These are phyloP conservation scores for Corchorus olitorius DNA, from an alignment of 345 rosid genomes.

Conservation along the genomic window DNA sequence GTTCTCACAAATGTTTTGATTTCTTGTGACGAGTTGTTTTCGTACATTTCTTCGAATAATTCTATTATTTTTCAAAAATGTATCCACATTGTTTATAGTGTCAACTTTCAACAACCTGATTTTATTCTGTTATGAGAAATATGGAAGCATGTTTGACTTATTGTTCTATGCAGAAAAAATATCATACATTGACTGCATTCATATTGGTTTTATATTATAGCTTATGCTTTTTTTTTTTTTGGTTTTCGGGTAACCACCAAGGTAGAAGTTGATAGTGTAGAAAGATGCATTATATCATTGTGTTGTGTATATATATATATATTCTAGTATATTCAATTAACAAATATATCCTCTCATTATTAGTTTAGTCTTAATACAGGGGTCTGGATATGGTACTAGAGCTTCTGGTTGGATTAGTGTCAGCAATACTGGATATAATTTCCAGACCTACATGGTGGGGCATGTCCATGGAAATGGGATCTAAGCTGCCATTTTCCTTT, in stretches of 20 bases:
- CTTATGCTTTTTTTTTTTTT: not conserved
- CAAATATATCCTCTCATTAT: conserved; percentile 11
- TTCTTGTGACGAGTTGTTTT: not conserved
- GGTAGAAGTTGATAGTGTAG: not conserved
- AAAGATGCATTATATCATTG: not conserved
- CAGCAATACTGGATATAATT: conserved; percentile 48
- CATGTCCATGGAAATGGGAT: conserved; percentile 54
- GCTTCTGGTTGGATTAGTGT: conserved; percentile 52
- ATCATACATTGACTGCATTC: not conserved
- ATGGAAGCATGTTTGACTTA: not conserved
- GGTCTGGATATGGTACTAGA: conserved; percentile 63
- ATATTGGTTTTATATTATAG: conserved; percentile 9
- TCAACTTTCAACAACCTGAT: not conserved
- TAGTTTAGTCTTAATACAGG: conserved; percentile 47
- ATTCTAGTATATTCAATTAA: conserved; percentile 1
- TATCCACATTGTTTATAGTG: not conserved
- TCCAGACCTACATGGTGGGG: conserved; percentile 76
- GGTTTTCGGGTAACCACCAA: not conserved
- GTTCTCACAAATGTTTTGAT: not conserved
- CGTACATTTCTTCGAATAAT: not conserved
- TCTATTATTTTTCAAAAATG: not conserved
- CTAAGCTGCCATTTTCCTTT: conserved; percentile 59
- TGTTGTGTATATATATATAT: not conserved
- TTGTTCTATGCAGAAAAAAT: not conserved
- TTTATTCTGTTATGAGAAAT: not conserved